phyloP scores from a whole-genome alignment of 2,329 filamentous ascomycete species.

The Fusarium sp. region DNA sequence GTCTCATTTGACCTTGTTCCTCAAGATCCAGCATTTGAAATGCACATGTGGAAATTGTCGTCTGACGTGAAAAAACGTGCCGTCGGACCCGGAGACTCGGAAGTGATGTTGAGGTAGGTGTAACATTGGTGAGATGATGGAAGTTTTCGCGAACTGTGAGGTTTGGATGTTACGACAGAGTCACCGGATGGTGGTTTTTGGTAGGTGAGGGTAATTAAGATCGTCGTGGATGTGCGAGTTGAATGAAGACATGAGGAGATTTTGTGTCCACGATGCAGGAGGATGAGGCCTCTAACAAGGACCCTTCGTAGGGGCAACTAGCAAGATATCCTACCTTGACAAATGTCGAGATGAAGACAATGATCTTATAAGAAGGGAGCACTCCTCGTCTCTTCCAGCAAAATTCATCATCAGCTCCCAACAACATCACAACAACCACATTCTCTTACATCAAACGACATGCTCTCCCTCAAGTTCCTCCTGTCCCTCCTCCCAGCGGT shows the following conservation, averaged over 20 bases:
- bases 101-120: constrained; percentile 1
- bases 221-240: constrained; percentile 25
- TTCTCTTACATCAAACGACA: constrained; percentile 19
- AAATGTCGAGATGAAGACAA: neutral
- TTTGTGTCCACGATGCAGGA: constrained; percentile 4
- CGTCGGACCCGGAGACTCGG: neutral
- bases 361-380: constrained; percentile 15
- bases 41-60: neutral
- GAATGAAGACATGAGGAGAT: constrained; percentile 31
- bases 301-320: neutral
- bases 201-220: constrained; percentile 6
- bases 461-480: constrained; percentile 35
- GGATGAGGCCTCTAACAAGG: neutral
- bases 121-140: neutral
- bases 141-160: neutral
- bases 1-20: constrained; percentile 20
- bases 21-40: neutral
- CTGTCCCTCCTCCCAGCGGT: constrained; percentile 32
- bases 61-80: neutral
- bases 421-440: constrained; percentile 3
- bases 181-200: neutral
- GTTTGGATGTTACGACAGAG: neutral
- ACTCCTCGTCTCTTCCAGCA: rapidly evolving
- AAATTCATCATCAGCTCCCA: constrained; percentile 5
- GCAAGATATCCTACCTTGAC: neutral